Conservation (phyloP, 225 moss, liverwort and hornwort species). For the Straminergon stramineum region DNA sequence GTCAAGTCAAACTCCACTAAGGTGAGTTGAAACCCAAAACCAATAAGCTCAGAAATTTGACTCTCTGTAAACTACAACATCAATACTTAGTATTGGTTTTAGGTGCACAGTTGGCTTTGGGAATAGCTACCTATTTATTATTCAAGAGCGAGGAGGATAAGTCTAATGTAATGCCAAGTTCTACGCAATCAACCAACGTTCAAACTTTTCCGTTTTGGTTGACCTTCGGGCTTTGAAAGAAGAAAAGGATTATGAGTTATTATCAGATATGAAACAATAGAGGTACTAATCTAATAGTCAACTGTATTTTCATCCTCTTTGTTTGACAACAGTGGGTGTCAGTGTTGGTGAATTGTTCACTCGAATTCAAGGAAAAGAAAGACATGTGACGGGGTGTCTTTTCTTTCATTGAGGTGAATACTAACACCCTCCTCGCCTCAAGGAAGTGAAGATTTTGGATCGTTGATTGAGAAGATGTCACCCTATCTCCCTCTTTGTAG, state of each 20-base stretch:
- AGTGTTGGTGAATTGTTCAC: background rate
- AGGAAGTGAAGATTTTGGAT: background rate
- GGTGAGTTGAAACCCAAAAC: background rate
- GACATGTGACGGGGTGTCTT: background rate
- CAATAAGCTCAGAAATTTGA: background rate
- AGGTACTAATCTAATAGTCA: background rate
- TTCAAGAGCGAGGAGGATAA: background rate
- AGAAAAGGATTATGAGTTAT: background rate
- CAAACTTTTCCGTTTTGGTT: background rate
- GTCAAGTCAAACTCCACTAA: background rate
- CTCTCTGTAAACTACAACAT: background rate
- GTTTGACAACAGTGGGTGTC: background rate
- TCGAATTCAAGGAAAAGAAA: background rate
- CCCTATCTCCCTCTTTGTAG: background rate
- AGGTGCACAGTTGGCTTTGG: background rate
- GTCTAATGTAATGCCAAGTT: background rate
- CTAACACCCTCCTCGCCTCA: background rate
- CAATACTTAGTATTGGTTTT: background rate
- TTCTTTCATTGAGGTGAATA: background rate
- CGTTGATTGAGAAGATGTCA: background rate
- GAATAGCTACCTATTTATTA: background rate
- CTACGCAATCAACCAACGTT: background rate
- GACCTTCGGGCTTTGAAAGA: background rate
- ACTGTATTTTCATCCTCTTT: background rate
- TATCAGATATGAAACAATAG: background rate